These are phyloP conservation scores for Begonia peltatifolia DNA, from an alignment of 306 rosid genomes.

Conservation along the genomic window DNA sequence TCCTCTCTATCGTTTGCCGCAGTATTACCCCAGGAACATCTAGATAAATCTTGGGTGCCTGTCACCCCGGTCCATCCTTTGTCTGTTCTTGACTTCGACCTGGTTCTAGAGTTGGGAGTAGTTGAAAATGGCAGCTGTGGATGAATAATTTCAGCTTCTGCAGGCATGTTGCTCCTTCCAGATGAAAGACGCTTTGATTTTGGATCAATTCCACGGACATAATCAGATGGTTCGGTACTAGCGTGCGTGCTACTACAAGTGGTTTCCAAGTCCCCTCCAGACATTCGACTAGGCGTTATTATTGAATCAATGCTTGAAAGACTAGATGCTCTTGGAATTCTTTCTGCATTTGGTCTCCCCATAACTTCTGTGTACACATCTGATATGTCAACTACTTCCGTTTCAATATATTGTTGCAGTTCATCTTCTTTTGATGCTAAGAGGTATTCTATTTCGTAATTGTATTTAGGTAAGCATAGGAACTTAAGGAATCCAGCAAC, in stretches of 20 bases:
- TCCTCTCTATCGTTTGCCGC: constrained; percentile 80
- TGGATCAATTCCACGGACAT: constrained; percentile 92
- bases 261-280: constrained; percentile 75
- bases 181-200: constrained; percentile 79
- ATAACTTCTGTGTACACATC: constrained; percentile 75
- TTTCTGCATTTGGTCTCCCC: constrained; percentile 77
- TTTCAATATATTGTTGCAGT: constrained; percentile 47
- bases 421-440: constrained; percentile 70
- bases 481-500: constrained; percentile 97
- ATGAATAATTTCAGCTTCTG: constrained; percentile 93
- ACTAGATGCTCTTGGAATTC: constrained; percentile 95
- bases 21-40: constrained; percentile 72
- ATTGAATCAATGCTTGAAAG: constrained; percentile 97
- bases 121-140: constrained; percentile 82
- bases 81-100: constrained; percentile 87
- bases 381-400: constrained; percentile 69
- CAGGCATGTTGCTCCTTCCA: constrained; percentile 65
- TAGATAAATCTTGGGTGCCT: constrained; percentile 59
- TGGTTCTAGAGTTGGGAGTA: constrained; percentile 90
- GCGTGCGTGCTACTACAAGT: constrained; percentile 67
- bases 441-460: constrained; percentile 90
- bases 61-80: constrained; percentile 87
- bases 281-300: constrained; percentile 89
- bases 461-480: constrained; percentile 83
- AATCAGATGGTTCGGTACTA: constrained; percentile 85